Base-by-base conservation (phyloP, 495 filamentous ascomycete species). In the Darksidea phi region DNA sequence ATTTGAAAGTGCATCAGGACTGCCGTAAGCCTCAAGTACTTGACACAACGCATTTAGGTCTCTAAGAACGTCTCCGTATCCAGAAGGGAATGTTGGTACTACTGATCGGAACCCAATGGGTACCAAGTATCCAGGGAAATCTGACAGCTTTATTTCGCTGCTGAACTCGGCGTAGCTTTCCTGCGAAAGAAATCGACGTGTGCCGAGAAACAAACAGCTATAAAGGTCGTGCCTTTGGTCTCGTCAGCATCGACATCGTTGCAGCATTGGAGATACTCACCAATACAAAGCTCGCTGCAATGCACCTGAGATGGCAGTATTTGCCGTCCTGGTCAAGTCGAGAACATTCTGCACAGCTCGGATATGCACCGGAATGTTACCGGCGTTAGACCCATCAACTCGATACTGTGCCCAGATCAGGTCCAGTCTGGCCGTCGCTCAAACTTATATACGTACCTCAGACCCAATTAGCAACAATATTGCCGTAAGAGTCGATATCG, bases 401-500 rank as follows among this genome's bases (percentile, higher is more conserved):
- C 58, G 58, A 48, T 54, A 61, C 58, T 61, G 47, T 36, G 15
- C 6, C 20, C 49, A 11, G 49, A 57, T 13, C 6, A 45, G 24
- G 2, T 2, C 8, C 13, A 11, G 13, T 5, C 8, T 8, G 17
- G 6, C 3, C 42, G 11, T 47, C 45, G 21, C 18, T 7, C n/a
- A 45, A 6, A 13, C 21, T 57, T 25, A 32, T 46, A 24, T 26
- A 24, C 57, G 2, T 53, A 34, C 48, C 37, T 60, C 59, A 34
- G 49, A 63, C 18, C 59, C 59, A 11, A 63, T 51, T 51, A 63
- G 34, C 24, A 63, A 15, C 15, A 63, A 24, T 20, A 63, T 63
- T 1, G 59, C 52, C 0, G 32, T 45, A 13, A 63, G 17, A 1
- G 59, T 63, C 15, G 51, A 42, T 1, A 46, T 21, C 17, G 24